These are phyloP conservation scores for Fusarium burgessii DNA, from an alignment of 2,329 filamentous ascomycete species.

Conservation along the genomic window DNA sequence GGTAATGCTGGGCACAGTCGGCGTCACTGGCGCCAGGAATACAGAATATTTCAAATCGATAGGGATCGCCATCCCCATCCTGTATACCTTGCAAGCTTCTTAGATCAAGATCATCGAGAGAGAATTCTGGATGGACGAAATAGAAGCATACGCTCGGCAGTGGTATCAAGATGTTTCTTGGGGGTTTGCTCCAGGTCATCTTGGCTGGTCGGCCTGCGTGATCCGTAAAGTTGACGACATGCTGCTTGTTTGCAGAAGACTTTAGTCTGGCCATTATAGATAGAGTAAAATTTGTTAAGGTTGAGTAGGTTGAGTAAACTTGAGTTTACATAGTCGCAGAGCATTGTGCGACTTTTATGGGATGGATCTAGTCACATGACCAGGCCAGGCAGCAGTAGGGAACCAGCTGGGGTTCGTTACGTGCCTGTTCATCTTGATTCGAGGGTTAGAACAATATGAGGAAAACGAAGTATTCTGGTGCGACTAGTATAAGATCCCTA, in stretches of 20 bases:
- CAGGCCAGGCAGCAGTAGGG: no score
- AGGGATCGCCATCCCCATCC: neutral
- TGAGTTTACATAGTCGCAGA: no score
- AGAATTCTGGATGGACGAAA: neutral
- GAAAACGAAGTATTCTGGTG: no score
- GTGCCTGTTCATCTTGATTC: no score
- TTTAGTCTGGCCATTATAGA: neutral
- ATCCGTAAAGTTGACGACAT: neutral
- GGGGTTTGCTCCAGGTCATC: accelerated
- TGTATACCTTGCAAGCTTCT: accelerated
- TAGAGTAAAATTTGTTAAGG: neutral
- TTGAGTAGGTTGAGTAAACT: neutral
- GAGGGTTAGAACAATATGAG: no score
- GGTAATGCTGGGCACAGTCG: constrained; percentile 1
- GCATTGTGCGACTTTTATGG: neutral
- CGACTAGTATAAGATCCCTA: no score
- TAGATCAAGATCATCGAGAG: neutral
- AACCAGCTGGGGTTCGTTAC: no score
- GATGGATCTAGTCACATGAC: neutral
- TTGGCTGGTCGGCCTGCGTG: neutral
- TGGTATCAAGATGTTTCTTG: neutral
- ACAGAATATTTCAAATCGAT: neutral
- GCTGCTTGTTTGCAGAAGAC: neutral
- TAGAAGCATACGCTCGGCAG: neutral
- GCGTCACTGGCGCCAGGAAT: neutral